Evolutionary conservation across 2,329 filamentous ascomycete genomes (phyloP).

Genomic region (Akanthomyces muscarius): DNA sequence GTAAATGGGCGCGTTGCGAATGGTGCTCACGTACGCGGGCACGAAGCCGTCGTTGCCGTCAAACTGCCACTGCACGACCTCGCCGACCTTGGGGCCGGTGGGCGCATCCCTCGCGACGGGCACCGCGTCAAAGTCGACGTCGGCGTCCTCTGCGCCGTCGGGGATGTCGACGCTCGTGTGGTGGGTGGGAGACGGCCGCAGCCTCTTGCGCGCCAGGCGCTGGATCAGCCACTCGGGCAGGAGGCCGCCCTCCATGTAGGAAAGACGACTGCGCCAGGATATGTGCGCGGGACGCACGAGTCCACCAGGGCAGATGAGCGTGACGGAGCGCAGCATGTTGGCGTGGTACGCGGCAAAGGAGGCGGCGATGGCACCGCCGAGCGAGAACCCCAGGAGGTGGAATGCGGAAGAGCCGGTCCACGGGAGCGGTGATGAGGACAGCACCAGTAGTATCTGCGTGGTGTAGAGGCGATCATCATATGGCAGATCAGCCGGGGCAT

Average conservation of each 20-base stretch:
- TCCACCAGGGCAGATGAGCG: conserved; percentile 65
- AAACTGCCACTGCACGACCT: conserved; percentile 67
- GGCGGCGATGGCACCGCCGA: conserved; percentile 71
- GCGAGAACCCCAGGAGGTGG: conserved; percentile 71
- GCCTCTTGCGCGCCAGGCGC: conserved; percentile 46
- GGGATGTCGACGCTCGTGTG: conserved; percentile 35
- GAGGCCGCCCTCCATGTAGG: conserved; percentile 54
- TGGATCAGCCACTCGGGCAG: conserved; percentile 58
- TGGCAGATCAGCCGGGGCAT: conserved; percentile 56
- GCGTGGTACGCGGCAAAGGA: conserved; percentile 69
- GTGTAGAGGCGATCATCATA: conserved; percentile 63
- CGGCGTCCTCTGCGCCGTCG: conserved; percentile 35
- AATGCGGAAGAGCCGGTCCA: conserved; percentile 58
- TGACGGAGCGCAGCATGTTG: conserved; percentile 56
- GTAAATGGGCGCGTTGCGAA: conserved; percentile 66
- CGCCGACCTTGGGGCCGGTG: conserved; percentile 53
- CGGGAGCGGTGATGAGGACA: conserved; percentile 57
- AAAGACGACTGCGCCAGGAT: conserved; percentile 54
- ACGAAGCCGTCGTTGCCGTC: conserved; percentile 63
- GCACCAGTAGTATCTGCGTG: conserved; percentile 59
- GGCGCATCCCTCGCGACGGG: conserved; percentile 48
- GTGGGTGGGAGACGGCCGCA: conserved; percentile 40
- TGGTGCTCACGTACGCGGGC: conserved; percentile 64
- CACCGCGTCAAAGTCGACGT: conserved; percentile 43
- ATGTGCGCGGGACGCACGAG: conserved; percentile 62